Base-by-base conservation (phyloP, 1,139 yeast species). In the Candida freyschussii region DNA sequence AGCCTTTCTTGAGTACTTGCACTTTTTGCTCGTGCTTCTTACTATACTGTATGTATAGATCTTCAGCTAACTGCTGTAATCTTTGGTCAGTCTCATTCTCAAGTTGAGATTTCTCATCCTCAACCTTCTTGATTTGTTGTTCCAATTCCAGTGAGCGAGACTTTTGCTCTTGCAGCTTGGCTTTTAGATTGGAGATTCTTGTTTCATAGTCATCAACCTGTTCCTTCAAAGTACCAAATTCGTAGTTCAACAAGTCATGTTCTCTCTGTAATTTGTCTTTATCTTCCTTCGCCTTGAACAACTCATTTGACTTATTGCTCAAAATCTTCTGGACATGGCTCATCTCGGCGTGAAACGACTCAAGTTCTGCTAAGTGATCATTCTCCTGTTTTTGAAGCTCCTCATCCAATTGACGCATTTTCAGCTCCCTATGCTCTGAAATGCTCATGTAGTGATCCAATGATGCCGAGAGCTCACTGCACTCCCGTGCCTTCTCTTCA, bases 1-100 rank as follows among this genome's bases (percentile, higher is more conserved):
- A 72, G 7, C 71, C 72, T 38, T 65, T 65, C 48, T 72, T 72
- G 43, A 76, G 55, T 20, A 72, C 67, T 17, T 63, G 63, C 6
- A 78, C 78, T 47, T 80, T 80, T 38, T 70, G 69, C 45, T 74
- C 81, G 50, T 82, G 91, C 50, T 81, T 81, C 32, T 76, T 72
- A 4, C 82, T 69, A 52, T 81, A 81, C 48, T 78, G 85, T 16
- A 69, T 63, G 48, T 80, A 81, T 11, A 81, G 60, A 44, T 77
- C 83, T 40, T 76, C 78, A 0, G 86, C 79, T 25, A 80, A 59
- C 43, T 69, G 67, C 39, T 75, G 74, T 20, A 78, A 57, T 42
- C 72, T 66, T 30, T 65, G 60, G 39, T 68, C 74, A 4, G 72
- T 60, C n/a, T 67, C 70, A 27, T 58, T 58, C 27, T 69, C 72